Base-by-base conservation (phyloP, 257 asterid genomes). In the Salvia miltiorrhiza region DNA sequence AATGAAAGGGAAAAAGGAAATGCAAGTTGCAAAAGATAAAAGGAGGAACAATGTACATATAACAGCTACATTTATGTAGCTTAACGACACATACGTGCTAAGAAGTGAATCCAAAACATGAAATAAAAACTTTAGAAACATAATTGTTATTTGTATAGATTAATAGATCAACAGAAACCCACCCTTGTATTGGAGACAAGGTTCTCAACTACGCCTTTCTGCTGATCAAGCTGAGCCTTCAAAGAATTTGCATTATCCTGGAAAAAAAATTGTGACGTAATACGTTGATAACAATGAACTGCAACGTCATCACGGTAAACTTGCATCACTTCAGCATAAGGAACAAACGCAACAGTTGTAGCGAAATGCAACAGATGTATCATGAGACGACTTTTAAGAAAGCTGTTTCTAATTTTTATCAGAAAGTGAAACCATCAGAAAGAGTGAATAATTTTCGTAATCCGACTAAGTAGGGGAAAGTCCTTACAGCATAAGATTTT, bases 181-280 rank as follows among this genome's bases (percentile, higher is more conserved):
- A 93, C 98, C 92, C 95, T 87, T 72, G 96, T 87, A 83, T 93
- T 93, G 73, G 90, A 79, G 74, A 93, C 90, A 14, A 93, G 96
- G 74, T 80, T 93, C 1, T 93, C 95, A 73, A 88, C 97, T 19
- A 93, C 90, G 54, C 80, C 45, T 80, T 82, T 93, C 83, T 93
- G 98, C 73, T 90, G 99, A 65, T 83, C 97, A 66, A 93, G 92
- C 78, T 93, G 99, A 67, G 92, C 20, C 82, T 79, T 93, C 84
- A 93, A 78, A 33, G 97, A 82, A 87, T 54, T 90, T 63, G 98
- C 98, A 78, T 82, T 90, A 75, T 90, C 97, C 97, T 93, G 92
- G 64, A 81, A 45, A 4, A 55, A 0, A 4, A 55, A 0, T 53
- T 26, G 20, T 26, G 40, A 55, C 4, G 24, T 13, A 24, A 55